Percentiles rank a stretch among this genome's conserved stretches.
phyloP scores from a whole-genome alignment of 2,329 filamentous ascomycete genomes.

The Ceratocystis albifundus region DNA sequence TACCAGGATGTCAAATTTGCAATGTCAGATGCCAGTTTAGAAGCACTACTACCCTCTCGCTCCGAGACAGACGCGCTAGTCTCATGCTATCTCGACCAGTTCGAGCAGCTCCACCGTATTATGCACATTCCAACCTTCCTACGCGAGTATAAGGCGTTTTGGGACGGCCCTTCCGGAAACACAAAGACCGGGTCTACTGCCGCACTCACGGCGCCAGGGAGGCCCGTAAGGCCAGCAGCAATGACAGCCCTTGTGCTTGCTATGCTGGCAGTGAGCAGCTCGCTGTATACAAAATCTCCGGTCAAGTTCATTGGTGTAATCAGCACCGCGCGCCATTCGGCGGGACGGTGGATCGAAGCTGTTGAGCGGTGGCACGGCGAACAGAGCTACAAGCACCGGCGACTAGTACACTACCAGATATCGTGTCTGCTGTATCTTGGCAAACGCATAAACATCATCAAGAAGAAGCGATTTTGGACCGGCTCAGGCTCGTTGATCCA shows the following conservation, averaged over 20 bases:
- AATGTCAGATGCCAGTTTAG: conserved; percentile 39
- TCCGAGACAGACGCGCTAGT: conserved; percentile 41
- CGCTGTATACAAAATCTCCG: conserved; percentile 41
- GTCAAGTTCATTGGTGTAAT: conserved; percentile 48
- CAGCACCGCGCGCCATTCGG: conserved; percentile 42
- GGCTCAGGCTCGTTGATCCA: conserved; percentile 45
- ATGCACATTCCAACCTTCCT: conserved; percentile 49
- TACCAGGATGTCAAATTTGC: conserved; percentile 41
- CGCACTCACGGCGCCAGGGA: neutral
- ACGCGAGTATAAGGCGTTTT: conserved; percentile 45
- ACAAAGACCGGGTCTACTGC: neutral
- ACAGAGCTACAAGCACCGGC: conserved; percentile 51
- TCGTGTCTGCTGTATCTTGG: conserved; percentile 48
- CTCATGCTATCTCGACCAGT: conserved; percentile 42
- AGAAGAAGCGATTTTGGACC: conserved; percentile 55
- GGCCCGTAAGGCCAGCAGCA: conserved; percentile 37
- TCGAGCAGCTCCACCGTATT: conserved; percentile 46
- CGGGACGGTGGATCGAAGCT: conserved; percentile 45
- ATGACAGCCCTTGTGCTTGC: conserved; percentile 48
- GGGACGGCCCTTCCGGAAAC: conserved; percentile 33
- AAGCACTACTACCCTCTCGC: conserved; percentile 39
- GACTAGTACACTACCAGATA: conserved; percentile 50
- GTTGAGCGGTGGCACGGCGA: conserved; percentile 43
- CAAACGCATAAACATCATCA: conserved; percentile 51
- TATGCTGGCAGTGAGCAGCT: conserved; percentile 50